phyloP scores from a whole-genome alignment of 805 yeast genomes.

The Wickerhamomyces alni region DNA sequence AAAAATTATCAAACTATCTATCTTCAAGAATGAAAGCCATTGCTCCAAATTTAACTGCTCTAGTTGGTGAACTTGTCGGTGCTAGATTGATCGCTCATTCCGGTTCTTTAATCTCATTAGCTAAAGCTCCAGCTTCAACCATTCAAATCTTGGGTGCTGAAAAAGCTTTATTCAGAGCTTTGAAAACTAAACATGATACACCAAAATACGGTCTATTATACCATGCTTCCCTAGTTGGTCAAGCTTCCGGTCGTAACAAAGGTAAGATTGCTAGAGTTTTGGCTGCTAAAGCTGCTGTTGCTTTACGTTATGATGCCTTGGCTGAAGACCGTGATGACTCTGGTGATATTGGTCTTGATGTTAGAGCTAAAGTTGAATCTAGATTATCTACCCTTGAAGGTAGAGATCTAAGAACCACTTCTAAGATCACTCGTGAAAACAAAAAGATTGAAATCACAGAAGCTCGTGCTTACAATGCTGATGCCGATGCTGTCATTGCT shows the following conservation, averaged over 20 bases:
- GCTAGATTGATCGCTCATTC: slow-evolving; percentile 97
- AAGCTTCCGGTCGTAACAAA: slow-evolving; percentile 96
- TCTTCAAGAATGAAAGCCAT: slow-evolving; percentile 96
- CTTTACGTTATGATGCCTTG: slow-evolving; percentile 92
- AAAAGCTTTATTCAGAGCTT: slow-evolving; percentile 97
- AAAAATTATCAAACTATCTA: slow-evolving; percentile 87
- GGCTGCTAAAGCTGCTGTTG: slow-evolving; percentile 97
- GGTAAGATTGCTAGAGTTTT: slow-evolving; percentile 98
- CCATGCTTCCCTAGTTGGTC: slow-evolving; percentile 96
- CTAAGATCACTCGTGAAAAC: slow-evolving; percentile 74
- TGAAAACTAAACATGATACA: slow-evolving; percentile 97
- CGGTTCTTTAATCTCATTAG: slow-evolving; percentile 88
- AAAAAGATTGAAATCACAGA: slow-evolving; percentile 83
- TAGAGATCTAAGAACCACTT: slow-evolving; percentile 87
- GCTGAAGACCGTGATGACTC: slow-evolving; percentile 96
- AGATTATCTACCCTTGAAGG: slow-evolving; percentile 95
- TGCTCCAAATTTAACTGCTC: slow-evolving; percentile 94
- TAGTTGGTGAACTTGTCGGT: slow-evolving; percentile 97
- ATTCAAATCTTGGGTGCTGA: slow-evolving; percentile 98
- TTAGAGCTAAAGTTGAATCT: slow-evolving; percentile 88
- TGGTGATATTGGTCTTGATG: slow-evolving; percentile 88
- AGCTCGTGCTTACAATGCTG: slow-evolving; percentile 86
- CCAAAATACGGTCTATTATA: slow-evolving; percentile 97
- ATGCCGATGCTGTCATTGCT: slow-evolving; percentile 72
- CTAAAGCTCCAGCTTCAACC: slow-evolving; percentile 98